A percentile compares a stretch with the other conserved stretches of the same genome.
These are phyloP conservation scores for Striga asiatica DNA, from an alignment of 257 asterid species.

Conservation along the genomic window DNA sequence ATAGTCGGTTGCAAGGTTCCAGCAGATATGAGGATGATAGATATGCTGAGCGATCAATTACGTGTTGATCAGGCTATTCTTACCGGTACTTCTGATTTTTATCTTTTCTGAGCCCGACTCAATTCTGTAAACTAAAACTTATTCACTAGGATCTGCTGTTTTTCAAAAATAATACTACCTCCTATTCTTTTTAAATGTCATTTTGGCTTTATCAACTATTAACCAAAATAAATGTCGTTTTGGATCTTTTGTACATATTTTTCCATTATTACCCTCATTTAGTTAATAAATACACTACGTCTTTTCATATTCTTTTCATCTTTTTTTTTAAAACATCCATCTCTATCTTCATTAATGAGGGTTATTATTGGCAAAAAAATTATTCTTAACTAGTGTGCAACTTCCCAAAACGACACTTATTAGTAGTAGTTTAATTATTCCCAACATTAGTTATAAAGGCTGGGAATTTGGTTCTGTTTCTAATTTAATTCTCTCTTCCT, in stretches of 20 bases:
- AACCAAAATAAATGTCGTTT: too few relatives aligned
- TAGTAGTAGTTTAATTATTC: not conserved
- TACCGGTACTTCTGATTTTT: constrained; percentile 47
- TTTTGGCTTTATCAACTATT: too few relatives aligned
- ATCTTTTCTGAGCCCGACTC: not conserved
- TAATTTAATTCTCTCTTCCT: not conserved
- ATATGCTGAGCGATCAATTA: constrained; percentile 77
- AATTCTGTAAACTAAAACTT: constrained; percentile 2
- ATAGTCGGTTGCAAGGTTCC: constrained; percentile 98
- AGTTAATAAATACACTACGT: too few relatives aligned
- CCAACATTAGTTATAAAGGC: not conserved
- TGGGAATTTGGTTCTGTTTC: not conserved
- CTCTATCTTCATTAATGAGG: too few relatives aligned
- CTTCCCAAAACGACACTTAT: too few relatives aligned
- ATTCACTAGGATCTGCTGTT: not conserved
- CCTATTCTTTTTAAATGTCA: too few relatives aligned
- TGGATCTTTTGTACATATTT: too few relatives aligned
- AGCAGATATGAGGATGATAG: constrained; percentile 95
- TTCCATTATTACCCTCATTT: too few relatives aligned
- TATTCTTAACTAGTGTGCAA: too few relatives aligned
- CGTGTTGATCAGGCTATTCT: constrained; percentile 99
- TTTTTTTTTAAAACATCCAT: too few relatives aligned
- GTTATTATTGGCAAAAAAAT: too few relatives aligned
- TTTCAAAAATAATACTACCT: not conserved
- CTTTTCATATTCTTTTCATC: too few relatives aligned